Evolutionary conservation across 768 basidiomycete species (phyloP).

Genomic region (Termitomyces sp.): DNA sequence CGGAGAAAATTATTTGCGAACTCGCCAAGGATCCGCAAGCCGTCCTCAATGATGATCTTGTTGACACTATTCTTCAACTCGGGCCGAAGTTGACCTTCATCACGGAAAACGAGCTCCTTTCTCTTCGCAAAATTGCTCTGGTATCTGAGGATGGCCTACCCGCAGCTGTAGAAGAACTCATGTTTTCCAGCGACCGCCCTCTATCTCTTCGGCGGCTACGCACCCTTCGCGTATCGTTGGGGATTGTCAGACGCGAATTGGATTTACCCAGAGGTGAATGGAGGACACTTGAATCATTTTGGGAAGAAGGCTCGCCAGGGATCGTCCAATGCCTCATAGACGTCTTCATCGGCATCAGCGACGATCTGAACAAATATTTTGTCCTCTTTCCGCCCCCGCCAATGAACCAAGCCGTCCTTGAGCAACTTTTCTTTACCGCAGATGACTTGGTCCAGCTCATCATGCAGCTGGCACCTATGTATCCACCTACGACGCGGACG

Average conservation of each 20-base stretch:
- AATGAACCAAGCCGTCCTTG: conserved; percentile 38
- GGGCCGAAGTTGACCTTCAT: conserved; percentile 57
- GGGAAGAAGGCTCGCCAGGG: conserved; percentile 56
- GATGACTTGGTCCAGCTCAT: conserved; percentile 52
- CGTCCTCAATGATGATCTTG: conserved; percentile 53
- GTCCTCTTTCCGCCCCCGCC: conserved; percentile 29
- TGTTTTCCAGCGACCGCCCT: conserved; percentile 43
- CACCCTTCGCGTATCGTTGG: conserved; percentile 58
- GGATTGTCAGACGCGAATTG: conserved; percentile 49
- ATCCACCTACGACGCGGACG: conserved; percentile 46
- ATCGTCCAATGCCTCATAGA: conserved; percentile 53
- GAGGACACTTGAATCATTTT: conserved; percentile 49
- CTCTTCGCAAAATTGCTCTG: conserved; percentile 54
- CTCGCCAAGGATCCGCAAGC: conserved; percentile 57
- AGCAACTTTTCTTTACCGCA: conserved; percentile 49
- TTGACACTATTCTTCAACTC: conserved; percentile 54
- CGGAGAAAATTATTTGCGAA: conserved; percentile 62
- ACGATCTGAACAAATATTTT: conserved; percentile 53
- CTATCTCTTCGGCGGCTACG: conserved; percentile 48
- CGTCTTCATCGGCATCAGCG: conserved; percentile 39
- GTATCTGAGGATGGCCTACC: conserved; percentile 66
- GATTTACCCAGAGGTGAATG: conserved; percentile 48
- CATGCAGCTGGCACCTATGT: conserved; percentile 35
- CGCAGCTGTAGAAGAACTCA: conserved; percentile 59
- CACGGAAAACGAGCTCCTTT: conserved; percentile 50